Conservation (phyloP, 257 asterid genomes). For the Scutellaria galericulata region DNA sequence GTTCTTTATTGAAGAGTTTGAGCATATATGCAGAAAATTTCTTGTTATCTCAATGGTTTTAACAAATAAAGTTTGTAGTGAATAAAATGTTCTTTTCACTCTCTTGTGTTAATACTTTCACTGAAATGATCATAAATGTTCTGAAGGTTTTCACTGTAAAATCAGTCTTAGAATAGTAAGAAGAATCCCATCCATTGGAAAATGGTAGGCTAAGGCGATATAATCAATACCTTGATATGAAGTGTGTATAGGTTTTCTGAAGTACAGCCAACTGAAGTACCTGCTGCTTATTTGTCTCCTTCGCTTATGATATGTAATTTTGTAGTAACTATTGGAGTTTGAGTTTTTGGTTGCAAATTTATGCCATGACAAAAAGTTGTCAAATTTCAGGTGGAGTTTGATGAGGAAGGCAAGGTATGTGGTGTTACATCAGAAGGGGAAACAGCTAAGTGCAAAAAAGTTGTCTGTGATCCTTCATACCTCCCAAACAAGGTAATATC, state of each 20-base stretch:
- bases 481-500: constrained; percentile 73
- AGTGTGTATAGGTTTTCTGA: not conserved
- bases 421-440: constrained; percentile 98
- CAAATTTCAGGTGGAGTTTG: constrained; percentile 77
- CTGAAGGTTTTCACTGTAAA: not conserved
- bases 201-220: not conserved
- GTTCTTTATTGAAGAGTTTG: constrained; percentile 11
- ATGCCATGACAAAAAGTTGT: constrained; percentile 30
- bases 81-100: not conserved
- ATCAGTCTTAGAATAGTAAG: constrained; percentile 8
- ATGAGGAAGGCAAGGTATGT: constrained; percentile 82
- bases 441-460: constrained; percentile 93
- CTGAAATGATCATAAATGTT: not conserved
- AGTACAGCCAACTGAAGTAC: not conserved
- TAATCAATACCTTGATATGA: not conserved
- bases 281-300: constrained; percentile 12
- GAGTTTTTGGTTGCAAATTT: constrained; percentile 11
- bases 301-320: not conserved
- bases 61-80: not conserved
- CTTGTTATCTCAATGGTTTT: not conserved
- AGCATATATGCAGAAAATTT: constrained; percentile 1
- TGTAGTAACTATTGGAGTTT: not conserved
- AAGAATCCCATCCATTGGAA: not conserved
- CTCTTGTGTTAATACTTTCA: not conserved
- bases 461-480: constrained; percentile 97